Percentiles rank a stretch among this genome's conserved stretches.
Evolutionary conservation across 306 rosid species (phyloP).

Genomic region (Quercus engelmannii): DNA sequence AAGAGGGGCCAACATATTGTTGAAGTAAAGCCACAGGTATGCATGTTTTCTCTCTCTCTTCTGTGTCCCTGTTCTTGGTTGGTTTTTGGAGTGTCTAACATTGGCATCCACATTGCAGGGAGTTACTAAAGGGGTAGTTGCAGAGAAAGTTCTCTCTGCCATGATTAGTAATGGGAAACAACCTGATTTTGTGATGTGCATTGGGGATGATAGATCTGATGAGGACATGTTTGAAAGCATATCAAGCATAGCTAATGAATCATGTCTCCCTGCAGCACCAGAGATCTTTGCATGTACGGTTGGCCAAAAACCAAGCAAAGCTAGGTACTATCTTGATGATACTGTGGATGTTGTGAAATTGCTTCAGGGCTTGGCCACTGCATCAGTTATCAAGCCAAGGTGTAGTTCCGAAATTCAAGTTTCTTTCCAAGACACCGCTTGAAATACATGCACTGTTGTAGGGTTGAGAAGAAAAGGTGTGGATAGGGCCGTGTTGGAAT

Average conservation of each 20-base stretch:
- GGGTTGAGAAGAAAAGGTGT: conserved; percentile 12
- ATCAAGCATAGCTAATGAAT: conserved; percentile 31
- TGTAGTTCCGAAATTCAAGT: conserved; percentile 24
- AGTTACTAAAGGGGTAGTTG: conserved; percentile 61
- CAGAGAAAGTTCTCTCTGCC: conserved; percentile 54
- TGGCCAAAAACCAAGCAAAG: conserved; percentile 87
- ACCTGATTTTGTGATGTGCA: conserved; percentile 73
- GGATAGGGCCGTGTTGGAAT: conserved; percentile 3
- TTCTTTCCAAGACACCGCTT: conserved; percentile 35
- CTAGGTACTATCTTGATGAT: conserved; percentile 73
- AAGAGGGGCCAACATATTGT: conserved; percentile 60
- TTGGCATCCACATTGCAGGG: conserved; percentile 39
- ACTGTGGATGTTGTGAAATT: conserved; percentile 46
- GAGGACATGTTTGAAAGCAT: conserved; percentile 93
- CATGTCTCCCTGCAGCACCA: conserved; percentile 34
- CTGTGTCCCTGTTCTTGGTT: not conserved
- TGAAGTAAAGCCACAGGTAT: conserved; percentile 72
- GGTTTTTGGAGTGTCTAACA: conserved; percentile 13
- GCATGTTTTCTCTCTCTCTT: conserved; percentile 5
- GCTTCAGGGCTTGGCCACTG: conserved; percentile 50
- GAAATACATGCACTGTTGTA: conserved; percentile 21
- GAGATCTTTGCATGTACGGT: conserved; percentile 84
- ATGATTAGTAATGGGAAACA: conserved; percentile 39
- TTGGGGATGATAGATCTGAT: conserved; percentile 79
- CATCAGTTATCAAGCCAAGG: conserved; percentile 31